Percentiles rank a stretch among this genome's conserved stretches.
These are phyloP conservation scores for Dactylorhiza incarnata DNA, from an alignment of 106 monocot species.

Conservation along the genomic window DNA sequence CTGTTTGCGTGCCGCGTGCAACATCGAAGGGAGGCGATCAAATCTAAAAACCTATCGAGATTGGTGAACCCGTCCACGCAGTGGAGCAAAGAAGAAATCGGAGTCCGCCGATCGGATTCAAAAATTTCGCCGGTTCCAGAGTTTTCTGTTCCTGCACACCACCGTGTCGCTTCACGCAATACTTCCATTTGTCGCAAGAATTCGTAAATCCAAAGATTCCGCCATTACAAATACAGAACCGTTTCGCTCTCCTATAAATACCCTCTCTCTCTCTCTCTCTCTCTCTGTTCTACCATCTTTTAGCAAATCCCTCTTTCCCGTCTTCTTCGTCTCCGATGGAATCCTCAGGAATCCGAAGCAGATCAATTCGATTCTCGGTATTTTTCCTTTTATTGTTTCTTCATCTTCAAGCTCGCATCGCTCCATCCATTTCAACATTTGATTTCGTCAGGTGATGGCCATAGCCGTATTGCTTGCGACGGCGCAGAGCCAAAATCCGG, in stretches of 20 bases:
- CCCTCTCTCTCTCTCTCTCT: background rate
- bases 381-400: background rate
- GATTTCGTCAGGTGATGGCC: background rate
- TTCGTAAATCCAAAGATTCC: background rate
- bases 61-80: too few species aligned
- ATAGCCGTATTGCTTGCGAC: background rate
- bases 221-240: background rate
- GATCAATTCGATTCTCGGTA: background rate
- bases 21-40: too few species aligned
- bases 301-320: background rate
- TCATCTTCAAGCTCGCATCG: background rate
- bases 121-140: too few species aligned
- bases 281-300: background rate
- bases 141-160: too few species aligned
- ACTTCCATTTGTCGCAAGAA: background rate
- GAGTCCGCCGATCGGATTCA: too few species aligned
- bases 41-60: too few species aligned
- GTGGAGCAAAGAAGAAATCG: too few species aligned
- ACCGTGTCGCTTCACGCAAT: too few species aligned
- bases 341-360: background rate
- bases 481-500: background rate
- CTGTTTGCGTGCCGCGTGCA: too few species aligned
- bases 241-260: too few species aligned
- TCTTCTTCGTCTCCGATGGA: background rate
- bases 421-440: background rate